Conservation (phyloP, 2,329 filamentous ascomycete genomes). For the Hypoxylon sp. region DNA sequence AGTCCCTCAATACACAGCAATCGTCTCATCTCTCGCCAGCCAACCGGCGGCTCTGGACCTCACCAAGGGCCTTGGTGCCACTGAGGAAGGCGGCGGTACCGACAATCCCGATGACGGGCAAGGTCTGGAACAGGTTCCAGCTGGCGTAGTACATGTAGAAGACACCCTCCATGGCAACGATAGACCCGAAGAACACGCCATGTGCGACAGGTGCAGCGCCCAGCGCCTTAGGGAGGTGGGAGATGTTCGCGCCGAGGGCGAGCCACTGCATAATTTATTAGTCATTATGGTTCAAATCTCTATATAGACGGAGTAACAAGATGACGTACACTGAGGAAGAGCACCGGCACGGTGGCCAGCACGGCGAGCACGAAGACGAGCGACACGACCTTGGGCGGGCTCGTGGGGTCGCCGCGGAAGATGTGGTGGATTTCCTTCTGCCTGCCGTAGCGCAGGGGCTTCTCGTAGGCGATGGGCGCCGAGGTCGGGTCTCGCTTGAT, state of each 20-base stretch:
- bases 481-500: conserved; percentile 74
- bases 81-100: conserved; percentile 84
- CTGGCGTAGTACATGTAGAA: conserved; percentile 95
- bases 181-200: conserved; percentile 85
- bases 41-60: conserved; percentile 90
- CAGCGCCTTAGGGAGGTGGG: conserved; percentile 82
- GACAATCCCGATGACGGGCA: conserved; percentile 80
- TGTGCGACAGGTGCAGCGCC: conserved; percentile 85
- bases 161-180: conserved; percentile 88
- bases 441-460: conserved; percentile 86
- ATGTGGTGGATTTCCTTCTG: conserved; percentile 89
- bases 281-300: not conserved
- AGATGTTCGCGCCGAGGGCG: conserved; percentile 84
- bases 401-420: conserved; percentile 85
- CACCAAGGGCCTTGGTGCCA: conserved; percentile 89
- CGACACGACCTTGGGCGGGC: conserved; percentile 84
- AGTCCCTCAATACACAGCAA: not conserved
- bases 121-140: conserved; percentile 92
- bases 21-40: conserved; percentile 71
- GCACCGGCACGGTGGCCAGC: conserved; percentile 78
- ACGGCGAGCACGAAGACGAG: conserved; percentile 83
- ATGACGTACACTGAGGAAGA: conserved; percentile 77
- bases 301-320: not conserved
- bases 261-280: conserved; percentile 74
- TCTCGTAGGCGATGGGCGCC: conserved; percentile 72